These are phyloP conservation scores for Cronartium quercuum DNA, from an alignment of 1,284 basidiomycete genomes.

Conservation along the genomic window DNA sequence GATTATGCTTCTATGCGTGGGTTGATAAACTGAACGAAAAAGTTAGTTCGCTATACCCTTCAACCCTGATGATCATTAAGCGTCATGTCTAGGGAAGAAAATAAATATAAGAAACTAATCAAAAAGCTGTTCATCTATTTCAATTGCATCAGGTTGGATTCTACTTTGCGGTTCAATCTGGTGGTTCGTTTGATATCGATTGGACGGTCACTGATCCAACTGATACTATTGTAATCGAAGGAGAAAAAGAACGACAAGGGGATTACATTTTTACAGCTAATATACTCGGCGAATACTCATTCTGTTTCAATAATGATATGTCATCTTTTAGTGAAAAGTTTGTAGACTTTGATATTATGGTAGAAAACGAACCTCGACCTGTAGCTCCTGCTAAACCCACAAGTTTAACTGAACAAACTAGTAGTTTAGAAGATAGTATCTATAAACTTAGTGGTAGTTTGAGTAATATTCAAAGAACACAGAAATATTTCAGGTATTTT, in stretches of 20 bases:
- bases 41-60: constrained; percentile 56
- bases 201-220: constrained; percentile 85
- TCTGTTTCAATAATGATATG: constrained; percentile 98
- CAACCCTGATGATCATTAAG: background rate
- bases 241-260: constrained; percentile 79
- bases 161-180: constrained; percentile 76
- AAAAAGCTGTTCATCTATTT: background rate
- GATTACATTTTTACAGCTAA: constrained; percentile 97
- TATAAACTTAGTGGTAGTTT: constrained; percentile 80
- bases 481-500: constrained; percentile 60
- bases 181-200: constrained; percentile 94
- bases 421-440: constrained; percentile 82
- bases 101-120: constrained; percentile 34
- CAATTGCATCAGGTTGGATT: constrained; percentile 48
- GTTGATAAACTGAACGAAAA: constrained; percentile 92
- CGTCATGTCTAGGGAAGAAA: too few species aligned
- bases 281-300: constrained; percentile 86
- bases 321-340: constrained; percentile 82
- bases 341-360: constrained; percentile 86
- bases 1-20: constrained; percentile 89
- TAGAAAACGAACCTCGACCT: constrained; percentile 84
- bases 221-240: constrained; percentile 77
- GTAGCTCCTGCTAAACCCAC: constrained; percentile 66
- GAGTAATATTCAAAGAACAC: constrained; percentile 76
- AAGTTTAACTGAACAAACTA: constrained; percentile 75